A percentile compares a stretch with the other conserved stretches of the same genome.
phyloP scores from a whole-genome alignment of 192 early-diverging fungal genomes.

The Podila clonocystis region DNA sequence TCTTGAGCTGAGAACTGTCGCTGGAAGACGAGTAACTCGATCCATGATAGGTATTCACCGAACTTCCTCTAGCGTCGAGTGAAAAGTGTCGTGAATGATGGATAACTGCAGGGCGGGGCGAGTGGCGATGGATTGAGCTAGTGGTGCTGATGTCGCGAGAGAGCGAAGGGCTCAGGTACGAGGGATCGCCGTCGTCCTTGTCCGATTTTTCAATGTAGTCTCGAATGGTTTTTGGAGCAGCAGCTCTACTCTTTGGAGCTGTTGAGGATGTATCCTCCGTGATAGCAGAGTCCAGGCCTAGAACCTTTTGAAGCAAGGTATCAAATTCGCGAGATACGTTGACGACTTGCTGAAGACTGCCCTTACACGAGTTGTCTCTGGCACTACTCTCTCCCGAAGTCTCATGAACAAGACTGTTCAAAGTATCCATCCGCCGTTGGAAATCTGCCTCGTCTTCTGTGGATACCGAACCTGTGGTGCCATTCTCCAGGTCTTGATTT shows the following conservation, averaged over 20 bases:
- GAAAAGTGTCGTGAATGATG: conserved; percentile 1
- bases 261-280: background rate
- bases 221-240: conserved; percentile 5
- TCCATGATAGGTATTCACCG: conserved; percentile 5
- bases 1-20: conserved; percentile 10
- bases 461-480: background rate
- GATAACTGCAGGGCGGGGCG: conserved; percentile 3
- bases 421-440: background rate
- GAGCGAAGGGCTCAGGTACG: conserved; percentile 16
- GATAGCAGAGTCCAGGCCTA: conserved; percentile 4
- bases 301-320: conserved; percentile 20
- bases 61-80: background rate
- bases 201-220: conserved; percentile 20
- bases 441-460: background rate
- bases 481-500: background rate
- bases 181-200: conserved; percentile 2
- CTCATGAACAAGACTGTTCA: background rate
- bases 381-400: background rate
- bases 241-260: background rate
- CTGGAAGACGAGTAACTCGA: background rate
- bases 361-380: background rate
- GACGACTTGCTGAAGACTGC: conserved; percentile 24
- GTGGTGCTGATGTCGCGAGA: conserved; percentile 14
- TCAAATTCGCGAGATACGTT: conserved; percentile 18
- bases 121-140: conserved; percentile 18